Conservation (phyloP, 768 basidiomycete species). For the Boletus reticuloceps region DNA sequence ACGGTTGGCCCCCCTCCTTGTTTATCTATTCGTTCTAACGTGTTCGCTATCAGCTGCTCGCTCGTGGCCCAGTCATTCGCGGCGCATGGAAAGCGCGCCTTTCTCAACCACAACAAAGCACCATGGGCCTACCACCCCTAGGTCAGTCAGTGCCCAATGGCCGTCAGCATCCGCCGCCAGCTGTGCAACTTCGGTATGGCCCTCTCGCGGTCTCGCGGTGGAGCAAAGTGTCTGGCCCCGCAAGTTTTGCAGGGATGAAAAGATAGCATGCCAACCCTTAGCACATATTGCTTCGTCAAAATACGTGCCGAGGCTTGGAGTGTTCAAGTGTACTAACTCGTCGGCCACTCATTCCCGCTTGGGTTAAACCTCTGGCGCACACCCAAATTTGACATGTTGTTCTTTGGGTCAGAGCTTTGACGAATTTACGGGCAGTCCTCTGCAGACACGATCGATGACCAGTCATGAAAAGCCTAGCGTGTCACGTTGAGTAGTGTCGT, state of each 20-base stretch:
- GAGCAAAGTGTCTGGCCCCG: conserved; percentile 75
- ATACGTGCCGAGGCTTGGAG: conserved; percentile 3
- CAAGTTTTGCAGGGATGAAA: conserved; percentile 60
- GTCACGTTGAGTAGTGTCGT: conserved; percentile 11
- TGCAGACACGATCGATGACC: not conserved
- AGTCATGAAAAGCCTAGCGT: conserved; percentile 7
- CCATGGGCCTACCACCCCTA: conserved; percentile 20
- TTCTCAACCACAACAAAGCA: conserved; percentile 34
- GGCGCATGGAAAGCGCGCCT: conserved; percentile 73
- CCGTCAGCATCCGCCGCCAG: conserved; percentile 19
- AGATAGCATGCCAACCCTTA: conserved; percentile 39
- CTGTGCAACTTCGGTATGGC: conserved; percentile 47
- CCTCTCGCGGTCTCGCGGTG: conserved; percentile 60
- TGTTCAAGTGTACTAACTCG: conserved; percentile 3
- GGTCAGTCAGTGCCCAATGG: conserved; percentile 19
- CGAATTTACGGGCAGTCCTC: not conserved
- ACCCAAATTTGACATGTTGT: not conserved
- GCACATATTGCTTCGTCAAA: not conserved
- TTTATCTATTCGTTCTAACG: conserved; percentile 9
- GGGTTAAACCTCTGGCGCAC: conserved; percentile 4
- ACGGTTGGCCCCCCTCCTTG: conserved; percentile 48
- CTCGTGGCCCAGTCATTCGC: conserved; percentile 60
- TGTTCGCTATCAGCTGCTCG: conserved; percentile 54
- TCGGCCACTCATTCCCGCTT: not conserved
- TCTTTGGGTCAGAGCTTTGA: conserved; percentile 5